A percentile compares a stretch with the other conserved stretches of the same genome.
Conservation (phyloP, 148 eudicot genomes). For the Spergularia bocconei region DNA sequence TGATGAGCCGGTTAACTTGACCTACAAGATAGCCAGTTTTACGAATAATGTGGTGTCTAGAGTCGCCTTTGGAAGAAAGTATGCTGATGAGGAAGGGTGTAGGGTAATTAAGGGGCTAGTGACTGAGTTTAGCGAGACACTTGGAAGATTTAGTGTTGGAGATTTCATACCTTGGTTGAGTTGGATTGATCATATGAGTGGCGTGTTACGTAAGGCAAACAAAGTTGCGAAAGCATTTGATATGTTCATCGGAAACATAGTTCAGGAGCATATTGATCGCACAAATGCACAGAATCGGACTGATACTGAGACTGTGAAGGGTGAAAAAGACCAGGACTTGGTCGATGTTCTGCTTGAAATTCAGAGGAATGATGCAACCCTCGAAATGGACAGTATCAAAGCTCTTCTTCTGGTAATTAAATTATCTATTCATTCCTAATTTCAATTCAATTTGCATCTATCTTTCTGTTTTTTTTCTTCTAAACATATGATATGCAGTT, state of each 20-base stretch:
- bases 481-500: too few species aligned
- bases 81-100: constrained; percentile 10
- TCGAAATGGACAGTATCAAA: constrained; percentile 33
- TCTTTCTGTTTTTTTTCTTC: too few species aligned
- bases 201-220: constrained; percentile 24
- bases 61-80: constrained; percentile 40
- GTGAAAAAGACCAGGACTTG: constrained; percentile 18
- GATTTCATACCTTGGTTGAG: constrained; percentile 46
- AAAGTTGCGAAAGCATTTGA: constrained; percentile 42
- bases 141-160: constrained; percentile 33
- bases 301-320: neutral
- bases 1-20: constrained; percentile 27
- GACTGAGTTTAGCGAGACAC: constrained; percentile 9
- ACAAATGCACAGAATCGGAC: neutral
- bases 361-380: constrained; percentile 20
- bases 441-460: too few species aligned
- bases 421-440: too few species aligned
- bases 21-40: constrained; percentile 7
- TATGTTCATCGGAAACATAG: constrained; percentile 31
- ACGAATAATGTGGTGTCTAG: constrained; percentile 33
- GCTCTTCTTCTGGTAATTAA: constrained; percentile 42
- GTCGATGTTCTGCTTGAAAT: constrained; percentile 39
- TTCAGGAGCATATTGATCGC: constrained; percentile 24
- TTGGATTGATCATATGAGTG: constrained; percentile 45
- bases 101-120: constrained; percentile 23